These are phyloP conservation scores for Colletotrichum endophyticum DNA, from an alignment of 2,329 filamentous ascomycete species.

Conservation along the genomic window DNA sequence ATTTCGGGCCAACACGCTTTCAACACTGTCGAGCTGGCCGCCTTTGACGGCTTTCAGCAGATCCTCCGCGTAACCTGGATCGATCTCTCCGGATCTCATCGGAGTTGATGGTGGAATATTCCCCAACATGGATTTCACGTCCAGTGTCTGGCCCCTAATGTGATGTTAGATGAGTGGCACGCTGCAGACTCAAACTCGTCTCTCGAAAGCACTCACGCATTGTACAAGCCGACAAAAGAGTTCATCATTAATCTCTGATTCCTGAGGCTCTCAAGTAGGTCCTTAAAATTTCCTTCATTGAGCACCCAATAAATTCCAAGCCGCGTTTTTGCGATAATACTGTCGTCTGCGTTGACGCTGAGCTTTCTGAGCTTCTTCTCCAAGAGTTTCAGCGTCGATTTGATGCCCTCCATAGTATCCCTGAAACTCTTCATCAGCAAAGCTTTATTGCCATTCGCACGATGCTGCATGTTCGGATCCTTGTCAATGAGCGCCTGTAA, in stretches of 20 bases:
- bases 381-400: neutral
- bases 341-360: neutral
- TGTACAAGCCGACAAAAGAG: neutral
- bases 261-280: neutral
- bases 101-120: neutral
- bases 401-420: neutral
- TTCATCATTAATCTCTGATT: neutral
- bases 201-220: neutral
- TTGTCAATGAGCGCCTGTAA: neutral
- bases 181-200: too few species aligned
- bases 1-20: neutral
- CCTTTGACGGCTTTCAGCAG: neutral
- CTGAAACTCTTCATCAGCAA: neutral
- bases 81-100: neutral
- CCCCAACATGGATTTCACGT: neutral
- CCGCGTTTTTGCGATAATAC: neutral
- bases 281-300: neutral
- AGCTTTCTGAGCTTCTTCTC: neutral
- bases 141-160: neutral
- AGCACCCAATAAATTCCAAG: neutral
- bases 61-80: neutral
- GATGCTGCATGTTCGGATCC: neutral
- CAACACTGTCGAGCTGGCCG: neutral
- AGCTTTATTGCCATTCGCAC: too few species aligned
- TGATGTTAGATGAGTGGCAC: neutral